Percentiles rank a stretch among this genome's conserved stretches.
These are phyloP conservation scores for Tetradesmus lagerheimii DNA, from an alignment of 139 green algal genomes.

Conservation along the genomic window DNA sequence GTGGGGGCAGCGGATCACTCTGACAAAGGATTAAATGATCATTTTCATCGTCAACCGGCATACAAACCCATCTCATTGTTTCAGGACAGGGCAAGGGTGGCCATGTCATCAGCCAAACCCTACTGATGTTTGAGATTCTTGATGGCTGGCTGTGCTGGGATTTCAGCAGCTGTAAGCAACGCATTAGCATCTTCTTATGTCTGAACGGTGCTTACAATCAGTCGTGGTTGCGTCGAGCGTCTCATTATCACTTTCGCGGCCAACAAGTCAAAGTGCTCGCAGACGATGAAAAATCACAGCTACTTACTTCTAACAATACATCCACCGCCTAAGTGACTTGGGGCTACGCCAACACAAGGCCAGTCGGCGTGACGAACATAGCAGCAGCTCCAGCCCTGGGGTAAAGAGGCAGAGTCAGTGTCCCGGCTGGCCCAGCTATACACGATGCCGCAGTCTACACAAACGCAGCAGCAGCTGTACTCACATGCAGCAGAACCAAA, in stretches of 20 bases:
- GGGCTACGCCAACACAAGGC: background rate
- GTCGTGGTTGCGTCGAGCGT: background rate
- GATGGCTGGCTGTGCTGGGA: too few species aligned
- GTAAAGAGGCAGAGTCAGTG: background rate
- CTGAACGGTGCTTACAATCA: background rate
- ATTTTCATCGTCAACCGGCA: too few species aligned
- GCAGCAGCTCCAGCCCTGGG: background rate
- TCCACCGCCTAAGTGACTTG: background rate
- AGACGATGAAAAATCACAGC: background rate
- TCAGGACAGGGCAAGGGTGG: too few species aligned
- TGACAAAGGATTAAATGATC: too few species aligned
- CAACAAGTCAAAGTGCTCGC: background rate
- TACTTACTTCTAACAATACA: background rate
- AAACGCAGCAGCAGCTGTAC: conserved; percentile 70
- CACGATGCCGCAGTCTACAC: conserved; percentile 18
- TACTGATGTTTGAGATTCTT: too few species aligned
- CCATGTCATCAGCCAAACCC: too few species aligned
- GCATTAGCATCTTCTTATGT: too few species aligned
- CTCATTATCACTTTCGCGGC: background rate
- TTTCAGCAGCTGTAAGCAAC: too few species aligned
- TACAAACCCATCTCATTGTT: too few species aligned
- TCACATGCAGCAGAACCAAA: conserved; percentile 74
- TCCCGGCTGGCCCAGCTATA: background rate
- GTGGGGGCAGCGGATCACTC: too few species aligned
- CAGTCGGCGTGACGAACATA: background rate